Evolutionary conservation across 148 eudicot species (phyloP), one percentile per base, ranked within the genome.

Genomic region (Linanthus parryae): DNA sequence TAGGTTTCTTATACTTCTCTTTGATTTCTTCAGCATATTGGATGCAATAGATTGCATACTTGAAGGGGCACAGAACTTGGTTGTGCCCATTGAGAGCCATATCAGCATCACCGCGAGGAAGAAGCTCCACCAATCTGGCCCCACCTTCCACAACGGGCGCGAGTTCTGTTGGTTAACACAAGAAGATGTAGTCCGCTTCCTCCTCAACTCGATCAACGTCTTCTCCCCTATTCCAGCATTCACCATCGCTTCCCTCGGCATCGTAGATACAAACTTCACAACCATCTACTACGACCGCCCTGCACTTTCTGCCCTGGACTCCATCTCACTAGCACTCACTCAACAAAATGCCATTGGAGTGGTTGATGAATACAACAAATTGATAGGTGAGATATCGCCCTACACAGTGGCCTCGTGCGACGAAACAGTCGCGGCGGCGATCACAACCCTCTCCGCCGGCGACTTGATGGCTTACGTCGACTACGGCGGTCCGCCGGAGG

Each of bases 11-110:
- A 48, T 11, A 48, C 8, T 18, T 57, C 23, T 23, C 52, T 22
- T 45, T 25, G 16, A n/a, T 61, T 66, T 19, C 24, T n/a, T n/a
- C 68, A 91, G 97, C 65, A 55, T 91, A 46, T 52, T 74, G 44
- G 89, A 86, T 51, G 95, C 95, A 47, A 80, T 91, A 44, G 94
- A 91, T 48, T 78, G 42, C 79, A 79, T 91, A 23, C 84, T 86
- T 30, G 94, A 86, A 62, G 97, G 95, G 3, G 70, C 95, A 14
- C 95, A 86, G 48, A 73, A 73, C 68, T 73, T 91, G 21, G 66
- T 90, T 3, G 67, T 90, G 21, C 88, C 97, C 2, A 72, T 62
- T 20, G 64, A 67, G 64, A 72, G 46, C 55, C 64, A 63, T 11
- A 47, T 17, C 37, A 48, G 39, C 18, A 49, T 28, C 10, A 64